Percentiles rank a stretch among this genome's conserved stretches.
Conservation (phyloP, 2,329 filamentous ascomycete genomes). For the Bipolaris oryzae region DNA sequence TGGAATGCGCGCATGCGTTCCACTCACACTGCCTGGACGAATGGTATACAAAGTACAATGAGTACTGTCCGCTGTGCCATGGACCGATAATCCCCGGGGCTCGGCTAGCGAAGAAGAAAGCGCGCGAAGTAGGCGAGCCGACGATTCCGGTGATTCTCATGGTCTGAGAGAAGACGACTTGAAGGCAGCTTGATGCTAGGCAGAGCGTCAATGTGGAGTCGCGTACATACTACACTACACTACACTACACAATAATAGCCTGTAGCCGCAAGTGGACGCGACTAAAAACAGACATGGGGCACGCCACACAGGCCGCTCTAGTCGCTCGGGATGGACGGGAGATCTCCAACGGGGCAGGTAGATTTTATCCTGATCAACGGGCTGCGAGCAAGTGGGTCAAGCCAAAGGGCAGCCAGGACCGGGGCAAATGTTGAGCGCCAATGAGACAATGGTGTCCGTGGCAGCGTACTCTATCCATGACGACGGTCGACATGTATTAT, state of each 20-base stretch:
- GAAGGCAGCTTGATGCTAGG: background rate
- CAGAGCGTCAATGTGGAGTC: too few relatives aligned
- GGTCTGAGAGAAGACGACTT: slow-evolving; percentile 23
- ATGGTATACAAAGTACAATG: slow-evolving; percentile 47
- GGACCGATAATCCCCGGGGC: slow-evolving; percentile 42
- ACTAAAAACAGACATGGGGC: background rate
- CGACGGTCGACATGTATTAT: background rate
- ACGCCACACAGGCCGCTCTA: background rate
- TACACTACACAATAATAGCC: too few relatives aligned
- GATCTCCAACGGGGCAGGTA: background rate
- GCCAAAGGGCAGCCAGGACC: background rate
- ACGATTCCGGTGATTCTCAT: slow-evolving; percentile 30
- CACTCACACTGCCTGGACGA: slow-evolving; percentile 47
- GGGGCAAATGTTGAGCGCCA: background rate
- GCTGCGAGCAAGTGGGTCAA: background rate
- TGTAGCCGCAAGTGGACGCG: background rate
- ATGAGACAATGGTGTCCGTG: background rate
- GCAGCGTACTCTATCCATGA: background rate
- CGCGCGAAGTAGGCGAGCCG: slow-evolving; percentile 12
- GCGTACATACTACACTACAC: too few relatives aligned
- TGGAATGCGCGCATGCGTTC: slow-evolving; percentile 47
- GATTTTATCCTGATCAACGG: background rate
- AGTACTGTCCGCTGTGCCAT: slow-evolving; percentile 49
- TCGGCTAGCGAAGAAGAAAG: slow-evolving; percentile 14
- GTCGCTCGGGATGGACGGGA: background rate